Conservation (phyloP, 2,329 filamentous ascomycete genomes). For the Colletotrichum tropicale region DNA sequence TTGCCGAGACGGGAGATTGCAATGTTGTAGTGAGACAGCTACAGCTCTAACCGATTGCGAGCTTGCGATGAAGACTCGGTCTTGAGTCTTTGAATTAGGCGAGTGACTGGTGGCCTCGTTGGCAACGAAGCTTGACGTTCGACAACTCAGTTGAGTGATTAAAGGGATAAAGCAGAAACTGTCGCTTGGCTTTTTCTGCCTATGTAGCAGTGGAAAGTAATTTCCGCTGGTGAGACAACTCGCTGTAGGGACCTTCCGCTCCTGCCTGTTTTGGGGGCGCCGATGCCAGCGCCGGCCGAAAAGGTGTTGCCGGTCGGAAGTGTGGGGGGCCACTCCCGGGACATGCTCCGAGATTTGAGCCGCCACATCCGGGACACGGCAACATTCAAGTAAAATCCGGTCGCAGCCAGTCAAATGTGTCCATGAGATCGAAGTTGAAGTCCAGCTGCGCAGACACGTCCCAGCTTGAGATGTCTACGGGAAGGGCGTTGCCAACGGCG, state of each 20-base stretch:
- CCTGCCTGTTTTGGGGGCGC: background rate
- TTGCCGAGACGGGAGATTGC: background rate
- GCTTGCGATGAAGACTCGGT: background rate
- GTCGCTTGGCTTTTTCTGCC: background rate
- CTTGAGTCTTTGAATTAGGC: background rate
- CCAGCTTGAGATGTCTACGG: background rate
- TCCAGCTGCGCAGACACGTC: background rate
- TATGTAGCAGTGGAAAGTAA: background rate
- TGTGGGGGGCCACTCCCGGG: background rate
- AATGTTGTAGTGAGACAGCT: background rate
- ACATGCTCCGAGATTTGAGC: background rate
- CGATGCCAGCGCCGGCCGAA: background rate
- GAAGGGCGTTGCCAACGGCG: background rate
- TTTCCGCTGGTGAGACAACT: background rate
- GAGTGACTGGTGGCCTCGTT: background rate
- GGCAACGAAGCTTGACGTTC: background rate
- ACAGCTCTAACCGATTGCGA: background rate
- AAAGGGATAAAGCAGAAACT: background rate
- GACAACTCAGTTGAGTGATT: background rate
- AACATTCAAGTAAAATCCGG: background rate
- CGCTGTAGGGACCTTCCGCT: background rate
- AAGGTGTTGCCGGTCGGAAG: background rate
- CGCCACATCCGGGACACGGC: background rate
- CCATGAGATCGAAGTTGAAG: background rate
- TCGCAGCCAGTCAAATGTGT: background rate